These are phyloP conservation scores for Hortaea sp. DNA, from an alignment of 2,329 filamentous ascomycete genomes.

Conservation along the genomic window DNA sequence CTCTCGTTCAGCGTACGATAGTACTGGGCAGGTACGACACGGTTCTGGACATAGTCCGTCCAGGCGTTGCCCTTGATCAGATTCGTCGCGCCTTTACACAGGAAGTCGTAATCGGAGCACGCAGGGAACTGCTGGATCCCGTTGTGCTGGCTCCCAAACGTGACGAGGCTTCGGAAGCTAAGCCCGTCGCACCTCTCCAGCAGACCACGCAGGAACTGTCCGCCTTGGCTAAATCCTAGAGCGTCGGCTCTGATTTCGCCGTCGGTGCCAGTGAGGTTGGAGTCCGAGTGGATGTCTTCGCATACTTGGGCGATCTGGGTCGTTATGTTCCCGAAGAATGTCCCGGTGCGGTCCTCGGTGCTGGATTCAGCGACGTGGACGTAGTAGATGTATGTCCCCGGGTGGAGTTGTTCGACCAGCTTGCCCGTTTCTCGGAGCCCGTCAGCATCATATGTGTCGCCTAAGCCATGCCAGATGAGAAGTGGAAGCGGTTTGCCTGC, in stretches of 20 bases:
- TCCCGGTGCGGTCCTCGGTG: conserved; percentile 63
- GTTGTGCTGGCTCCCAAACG: conserved; percentile 85
- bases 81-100: conserved; percentile 72
- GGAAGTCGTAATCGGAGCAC: conserved; percentile 62
- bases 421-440: conserved; percentile 61
- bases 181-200: conserved; percentile 86
- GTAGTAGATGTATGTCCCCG: conserved; percentile 75
- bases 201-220: conserved; percentile 88
- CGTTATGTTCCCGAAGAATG: conserved; percentile 85
- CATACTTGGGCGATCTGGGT: conserved; percentile 69
- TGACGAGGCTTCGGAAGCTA: conserved; percentile 67
- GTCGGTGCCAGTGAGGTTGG: conserved; percentile 19
- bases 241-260: conserved; percentile 55
- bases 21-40: conserved; percentile 88
- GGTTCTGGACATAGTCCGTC: conserved; percentile 64
- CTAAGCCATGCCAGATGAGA: conserved; percentile 87
- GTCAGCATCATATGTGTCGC: conserved; percentile 64
- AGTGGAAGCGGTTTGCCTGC: conserved; percentile 58
- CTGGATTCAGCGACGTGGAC: conserved; percentile 61
- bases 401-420: conserved; percentile 63
- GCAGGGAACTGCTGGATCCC: conserved; percentile 75
- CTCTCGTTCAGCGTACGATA: conserved; percentile 58
- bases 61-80: conserved; percentile 73
- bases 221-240: conserved; percentile 89
- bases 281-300: conserved; percentile 61